Percentiles rank a stretch among this genome's conserved stretches.
phyloP scores from a whole-genome alignment of 768 basidiomycete species.

The Lactifluus piperatus region DNA sequence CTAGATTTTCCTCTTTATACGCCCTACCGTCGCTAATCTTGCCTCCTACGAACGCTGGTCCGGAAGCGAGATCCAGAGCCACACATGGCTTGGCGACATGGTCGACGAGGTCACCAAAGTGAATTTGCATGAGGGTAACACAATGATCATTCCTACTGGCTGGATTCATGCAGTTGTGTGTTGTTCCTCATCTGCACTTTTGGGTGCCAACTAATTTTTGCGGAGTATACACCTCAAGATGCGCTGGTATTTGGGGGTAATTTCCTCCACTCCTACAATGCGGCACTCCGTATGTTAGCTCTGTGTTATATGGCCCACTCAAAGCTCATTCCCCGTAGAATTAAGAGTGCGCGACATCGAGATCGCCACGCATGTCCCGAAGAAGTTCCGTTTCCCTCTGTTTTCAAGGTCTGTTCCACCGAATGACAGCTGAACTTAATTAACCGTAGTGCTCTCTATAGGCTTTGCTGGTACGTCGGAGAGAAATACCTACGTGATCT shows the following conservation, averaged over 20 bases:
- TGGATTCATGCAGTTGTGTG: slow-evolving; percentile 97
- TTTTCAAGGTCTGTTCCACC: slow-evolving; percentile 19
- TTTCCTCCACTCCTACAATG: slow-evolving; percentile 89
- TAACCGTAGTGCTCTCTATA: slow-evolving; percentile 24
- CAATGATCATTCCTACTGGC: slow-evolving; percentile 91
- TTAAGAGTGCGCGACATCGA: slow-evolving; percentile 87
- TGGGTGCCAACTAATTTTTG: background rate
- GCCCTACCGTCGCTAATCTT: slow-evolving; percentile 78
- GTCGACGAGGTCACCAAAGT: slow-evolving; percentile 88
- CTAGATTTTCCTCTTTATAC: slow-evolving; percentile 94
- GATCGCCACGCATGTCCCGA: slow-evolving; percentile 85
- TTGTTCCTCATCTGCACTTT: slow-evolving; percentile 12
- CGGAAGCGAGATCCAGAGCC: slow-evolving; percentile 81
- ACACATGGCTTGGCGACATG: slow-evolving; percentile 87
- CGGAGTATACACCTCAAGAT: slow-evolving; percentile 81
- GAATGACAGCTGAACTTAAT: background rate
- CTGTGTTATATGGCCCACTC: background rate
- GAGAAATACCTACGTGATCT: slow-evolving; percentile 73
- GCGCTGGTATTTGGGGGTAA: slow-evolving; percentile 97
- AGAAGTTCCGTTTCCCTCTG: slow-evolving; percentile 32
- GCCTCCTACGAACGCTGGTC: slow-evolving; percentile 92
- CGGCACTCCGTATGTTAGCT: slow-evolving; percentile 61
- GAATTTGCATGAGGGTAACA: slow-evolving; percentile 66
- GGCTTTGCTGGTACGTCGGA: slow-evolving; percentile 86
- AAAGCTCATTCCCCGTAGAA: slow-evolving; percentile 40